phyloP scores from a whole-genome alignment of 179 eudicot genomes.

The Vitellaria paradoxa region DNA sequence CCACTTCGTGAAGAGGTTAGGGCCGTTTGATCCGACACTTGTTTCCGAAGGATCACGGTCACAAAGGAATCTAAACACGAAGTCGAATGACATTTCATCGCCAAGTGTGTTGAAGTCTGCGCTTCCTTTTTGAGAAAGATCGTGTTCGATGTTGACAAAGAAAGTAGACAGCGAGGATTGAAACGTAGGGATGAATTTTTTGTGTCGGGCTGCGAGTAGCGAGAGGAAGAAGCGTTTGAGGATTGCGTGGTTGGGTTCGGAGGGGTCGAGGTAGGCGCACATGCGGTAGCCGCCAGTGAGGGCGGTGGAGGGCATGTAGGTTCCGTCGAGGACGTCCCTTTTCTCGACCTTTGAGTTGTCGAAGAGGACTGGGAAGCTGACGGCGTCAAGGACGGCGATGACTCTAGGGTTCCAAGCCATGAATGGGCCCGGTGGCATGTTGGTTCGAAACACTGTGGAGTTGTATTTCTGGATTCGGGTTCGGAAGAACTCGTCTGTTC shows the following conservation, averaged over 20 bases:
- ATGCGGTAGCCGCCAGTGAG: constrained; percentile 57
- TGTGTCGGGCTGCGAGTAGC: constrained; percentile 19
- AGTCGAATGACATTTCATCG: constrained; percentile 41
- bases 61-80: constrained; percentile 39
- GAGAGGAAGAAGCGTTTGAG: constrained; percentile 35
- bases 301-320: constrained; percentile 49
- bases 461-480: constrained; percentile 62
- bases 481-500: constrained; percentile 71
- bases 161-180: constrained; percentile 20
- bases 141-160: constrained; percentile 34
- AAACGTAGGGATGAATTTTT: constrained; percentile 37
- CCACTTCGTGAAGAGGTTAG: constrained; percentile 58
- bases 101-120: constrained; percentile 31
- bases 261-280: constrained; percentile 62
- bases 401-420: constrained; percentile 41
- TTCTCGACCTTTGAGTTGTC: constrained; percentile 66
- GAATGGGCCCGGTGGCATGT: constrained; percentile 37
- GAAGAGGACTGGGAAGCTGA: constrained; percentile 57
- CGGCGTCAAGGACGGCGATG: constrained; percentile 45
- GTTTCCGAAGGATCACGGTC: constrained; percentile 25
- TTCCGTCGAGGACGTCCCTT: constrained; percentile 53
- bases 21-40: constrained; percentile 34
- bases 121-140: constrained; percentile 13
- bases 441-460: constrained; percentile 63
- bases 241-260: constrained; percentile 47